Conservation (phyloP, 75 land plant species). For the Cunninghamia lanceolata region DNA sequence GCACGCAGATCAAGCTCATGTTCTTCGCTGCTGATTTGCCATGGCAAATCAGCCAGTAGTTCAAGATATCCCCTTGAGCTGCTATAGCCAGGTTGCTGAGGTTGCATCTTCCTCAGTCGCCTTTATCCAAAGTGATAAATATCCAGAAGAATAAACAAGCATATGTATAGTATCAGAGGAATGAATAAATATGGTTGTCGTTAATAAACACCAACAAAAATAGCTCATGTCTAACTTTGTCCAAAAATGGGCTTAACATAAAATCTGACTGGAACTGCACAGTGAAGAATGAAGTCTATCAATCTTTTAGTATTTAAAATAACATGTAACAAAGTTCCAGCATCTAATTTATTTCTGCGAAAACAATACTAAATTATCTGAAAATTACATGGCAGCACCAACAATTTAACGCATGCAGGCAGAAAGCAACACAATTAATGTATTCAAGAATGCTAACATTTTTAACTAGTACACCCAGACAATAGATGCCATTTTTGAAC, state of each 20-base stretch:
- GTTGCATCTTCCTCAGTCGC: conserved; percentile 96
- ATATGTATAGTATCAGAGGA: not conserved
- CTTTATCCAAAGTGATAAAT: conserved; percentile 31
- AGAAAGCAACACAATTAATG: not conserved
- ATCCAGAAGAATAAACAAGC: not conserved
- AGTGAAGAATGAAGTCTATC: not conserved
- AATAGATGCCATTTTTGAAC: not conserved
- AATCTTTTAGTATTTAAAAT: not conserved
- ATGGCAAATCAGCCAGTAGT: conserved; percentile 93
- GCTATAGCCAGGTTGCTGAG: conserved; percentile 98
- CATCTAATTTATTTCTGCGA: not conserved
- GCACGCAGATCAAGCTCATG: conserved; percentile 75
- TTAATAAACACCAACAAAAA: not conserved
- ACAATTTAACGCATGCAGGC: not conserved
- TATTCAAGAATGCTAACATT: not conserved
- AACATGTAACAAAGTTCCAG: not conserved
- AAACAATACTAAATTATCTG: not conserved
- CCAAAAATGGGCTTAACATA: not conserved
- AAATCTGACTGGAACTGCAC: not conserved
- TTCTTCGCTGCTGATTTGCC: conserved; percentile 91
- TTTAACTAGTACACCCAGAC: not conserved
- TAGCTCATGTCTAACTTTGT: not conserved
- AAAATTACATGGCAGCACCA: not conserved
- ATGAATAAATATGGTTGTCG: not conserved
- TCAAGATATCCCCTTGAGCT: conserved; percentile 89